Evolutionary conservation across 768 basidiomycete genomes (phyloP).

Genomic region (Phlebiopsis gigantea): DNA sequence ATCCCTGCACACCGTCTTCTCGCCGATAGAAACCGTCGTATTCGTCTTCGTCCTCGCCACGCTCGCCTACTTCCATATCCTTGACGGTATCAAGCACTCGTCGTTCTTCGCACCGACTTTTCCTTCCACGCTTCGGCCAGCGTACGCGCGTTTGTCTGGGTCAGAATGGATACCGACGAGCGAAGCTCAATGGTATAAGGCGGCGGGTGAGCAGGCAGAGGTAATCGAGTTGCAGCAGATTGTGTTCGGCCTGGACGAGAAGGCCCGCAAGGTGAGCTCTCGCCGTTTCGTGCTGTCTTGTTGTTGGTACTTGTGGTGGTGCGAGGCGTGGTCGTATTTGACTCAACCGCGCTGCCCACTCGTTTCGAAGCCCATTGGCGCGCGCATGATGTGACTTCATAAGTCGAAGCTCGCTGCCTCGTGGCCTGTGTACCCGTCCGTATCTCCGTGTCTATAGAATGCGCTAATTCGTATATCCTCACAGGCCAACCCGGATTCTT

Average conservation of each 20-base stretch:
- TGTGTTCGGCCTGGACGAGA: slow-evolving; percentile 48
- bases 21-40: slow-evolving; percentile 87
- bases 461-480: slow-evolving; percentile 9
- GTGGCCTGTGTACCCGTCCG: neutral
- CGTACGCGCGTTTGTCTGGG: slow-evolving; percentile 48
- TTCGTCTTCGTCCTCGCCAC: slow-evolving; percentile 86
- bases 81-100: slow-evolving; percentile 86
- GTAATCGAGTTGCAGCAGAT: slow-evolving; percentile 73
- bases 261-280: slow-evolving; percentile 28
- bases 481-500: slow-evolving; percentile 33
- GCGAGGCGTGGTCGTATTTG: neutral
- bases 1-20: slow-evolving; percentile 67
- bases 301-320: neutral
- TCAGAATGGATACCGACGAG: slow-evolving; percentile 61
- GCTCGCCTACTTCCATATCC: slow-evolving; percentile 90
- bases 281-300: neutral
- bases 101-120: slow-evolving; percentile 63
- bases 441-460: slow-evolving; percentile 8
- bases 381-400: neutral
- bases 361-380: neutral
- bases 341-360: neutral
- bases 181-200: slow-evolving; percentile 45
- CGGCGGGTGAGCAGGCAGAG: slow-evolving; percentile 29
- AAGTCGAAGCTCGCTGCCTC: neutral
- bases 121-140: slow-evolving; percentile 44